Conservation (phyloP, 768 basidiomycete genomes). For the Roridomyces roridus region DNA sequence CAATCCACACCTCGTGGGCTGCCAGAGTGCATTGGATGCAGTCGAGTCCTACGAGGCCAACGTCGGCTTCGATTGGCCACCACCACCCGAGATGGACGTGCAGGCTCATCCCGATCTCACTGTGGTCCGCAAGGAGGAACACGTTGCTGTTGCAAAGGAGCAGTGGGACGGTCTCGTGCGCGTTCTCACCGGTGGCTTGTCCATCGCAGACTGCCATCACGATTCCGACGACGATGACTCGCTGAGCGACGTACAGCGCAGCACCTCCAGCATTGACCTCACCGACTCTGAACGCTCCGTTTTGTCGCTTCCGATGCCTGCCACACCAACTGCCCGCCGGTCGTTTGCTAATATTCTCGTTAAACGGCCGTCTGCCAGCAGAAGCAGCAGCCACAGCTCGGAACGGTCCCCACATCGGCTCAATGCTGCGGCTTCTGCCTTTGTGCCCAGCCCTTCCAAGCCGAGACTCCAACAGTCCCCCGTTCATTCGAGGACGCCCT, state of each 20-base stretch:
- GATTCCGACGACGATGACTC: slow-evolving; percentile 24
- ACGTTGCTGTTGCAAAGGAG: slow-evolving; percentile 39
- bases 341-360: slow-evolving; percentile 43
- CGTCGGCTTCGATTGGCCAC: slow-evolving; percentile 46
- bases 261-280: slow-evolving; percentile 48
- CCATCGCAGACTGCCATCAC: slow-evolving; percentile 24
- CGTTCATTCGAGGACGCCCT: slow-evolving; percentile 25
- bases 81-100: slow-evolving; percentile 1
- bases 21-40: slow-evolving; percentile 42
- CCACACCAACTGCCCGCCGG: slow-evolving; percentile 54
- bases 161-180: slow-evolving; percentile 50
- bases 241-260: slow-evolving; percentile 31
- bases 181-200: slow-evolving; percentile 43
- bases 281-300: slow-evolving; percentile 50
- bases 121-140: slow-evolving; percentile 38
- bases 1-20: slow-evolving; percentile 48
- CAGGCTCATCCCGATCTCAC: slow-evolving; percentile 17
- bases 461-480: too few relatives aligned
- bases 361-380: slow-evolving; percentile 39
- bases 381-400: slow-evolving; percentile 25
- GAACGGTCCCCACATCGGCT: slow-evolving; percentile 38
- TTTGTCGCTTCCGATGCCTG: slow-evolving; percentile 52
- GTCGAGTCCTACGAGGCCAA: slow-evolving; percentile 46
- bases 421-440: slow-evolving; percentile 52
- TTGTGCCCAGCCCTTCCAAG: slow-evolving; percentile 45